A percentile compares a stretch with the other conserved stretches of the same genome.
These are phyloP conservation scores for Rhizopus delemar DNA, from an alignment of 371 early-diverging fungal species.

Conservation along the genomic window DNA sequence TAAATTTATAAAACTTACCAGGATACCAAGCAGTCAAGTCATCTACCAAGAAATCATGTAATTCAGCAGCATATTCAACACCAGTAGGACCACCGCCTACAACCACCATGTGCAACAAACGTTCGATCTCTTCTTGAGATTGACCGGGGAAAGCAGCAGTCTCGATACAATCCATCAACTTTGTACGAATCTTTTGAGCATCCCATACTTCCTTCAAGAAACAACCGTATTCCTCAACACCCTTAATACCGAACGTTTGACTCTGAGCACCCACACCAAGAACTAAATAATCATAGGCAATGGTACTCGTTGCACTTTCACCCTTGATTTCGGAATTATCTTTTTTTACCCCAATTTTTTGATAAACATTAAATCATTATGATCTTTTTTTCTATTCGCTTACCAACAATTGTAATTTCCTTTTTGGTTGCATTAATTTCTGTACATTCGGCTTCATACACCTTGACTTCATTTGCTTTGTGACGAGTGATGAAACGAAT, in stretches of 20 bases:
- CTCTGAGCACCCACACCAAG: constrained; percentile 89
- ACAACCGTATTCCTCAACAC: constrained; percentile 82
- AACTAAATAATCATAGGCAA: constrained; percentile 88
- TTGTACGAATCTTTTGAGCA: constrained; percentile 86
- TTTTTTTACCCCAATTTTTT: constrained; percentile 12
- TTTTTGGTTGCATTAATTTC: constrained; percentile 80
- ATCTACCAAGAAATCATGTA: constrained; percentile 89
- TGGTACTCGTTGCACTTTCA: constrained; percentile 51
- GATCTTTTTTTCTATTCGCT: constrained; percentile 18
- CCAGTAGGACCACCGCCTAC: constrained; percentile 97
- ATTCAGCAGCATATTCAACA: constrained; percentile 93
- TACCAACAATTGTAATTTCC: constrained; percentile 71
- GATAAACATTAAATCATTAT: background rate
- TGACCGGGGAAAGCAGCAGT: constrained; percentile 85
- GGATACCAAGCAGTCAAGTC: constrained; percentile 88
- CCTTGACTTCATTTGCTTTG: constrained; percentile 80
- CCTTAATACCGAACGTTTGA: constrained; percentile 89
- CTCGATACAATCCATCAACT: constrained; percentile 89
- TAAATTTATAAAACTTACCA: constrained; percentile 19
- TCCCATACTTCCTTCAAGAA: constrained; percentile 91
- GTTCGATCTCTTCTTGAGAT: constrained; percentile 73
- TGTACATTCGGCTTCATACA: constrained; percentile 87
- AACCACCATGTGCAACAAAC: constrained; percentile 90
- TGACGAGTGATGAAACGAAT: constrained; percentile 87
- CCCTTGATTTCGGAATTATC: constrained; percentile 80